A percentile compares a stretch with the other conserved stretches of the same genome.
These are phyloP conservation scores for Yamadazyma friedrichii DNA, from an alignment of 1,139 yeast species.

Conservation along the genomic window DNA sequence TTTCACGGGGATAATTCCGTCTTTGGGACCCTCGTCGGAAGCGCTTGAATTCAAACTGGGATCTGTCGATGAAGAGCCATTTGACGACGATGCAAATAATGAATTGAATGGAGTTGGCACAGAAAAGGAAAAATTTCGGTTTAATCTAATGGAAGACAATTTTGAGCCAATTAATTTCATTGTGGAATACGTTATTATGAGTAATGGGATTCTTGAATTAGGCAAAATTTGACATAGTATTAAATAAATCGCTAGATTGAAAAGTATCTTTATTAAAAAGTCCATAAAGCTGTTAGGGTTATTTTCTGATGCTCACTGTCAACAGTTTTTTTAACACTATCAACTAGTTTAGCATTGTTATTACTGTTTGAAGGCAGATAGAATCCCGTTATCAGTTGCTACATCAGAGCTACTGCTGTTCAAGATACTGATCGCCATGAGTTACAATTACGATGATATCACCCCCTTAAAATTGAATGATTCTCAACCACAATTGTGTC, in stretches of 20 bases:
- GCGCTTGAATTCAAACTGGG: too few relatives aligned
- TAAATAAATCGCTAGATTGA: conserved; percentile 10
- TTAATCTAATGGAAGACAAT: background rate
- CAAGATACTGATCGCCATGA: background rate
- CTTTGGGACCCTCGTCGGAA: too few relatives aligned
- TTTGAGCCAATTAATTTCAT: conserved; percentile 29
- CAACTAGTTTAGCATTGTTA: background rate
- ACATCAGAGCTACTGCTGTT: too few relatives aligned
- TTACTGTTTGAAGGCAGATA: too few relatives aligned
- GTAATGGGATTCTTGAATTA: conserved; percentile 27
- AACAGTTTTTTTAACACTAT: background rate
- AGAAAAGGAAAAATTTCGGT: too few relatives aligned
- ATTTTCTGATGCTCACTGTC: background rate
- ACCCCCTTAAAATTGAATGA: conserved; percentile 42
- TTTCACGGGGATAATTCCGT: background rate
- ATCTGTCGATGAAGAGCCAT: too few relatives aligned
- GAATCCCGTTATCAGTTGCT: too few relatives aligned
- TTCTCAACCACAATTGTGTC: conserved; percentile 59
- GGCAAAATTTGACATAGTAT: conserved; percentile 10
- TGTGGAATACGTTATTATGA: conserved; percentile 29
- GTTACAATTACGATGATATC: conserved; percentile 33
- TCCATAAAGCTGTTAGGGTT: conserved; percentile 6
- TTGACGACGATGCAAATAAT: too few relatives aligned
- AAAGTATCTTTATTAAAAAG: background rate
- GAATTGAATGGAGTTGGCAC: background rate